These are phyloP conservation scores for Trametes cinnabarina DNA, from an alignment of 768 basidiomycete genomes.

Conservation along the genomic window DNA sequence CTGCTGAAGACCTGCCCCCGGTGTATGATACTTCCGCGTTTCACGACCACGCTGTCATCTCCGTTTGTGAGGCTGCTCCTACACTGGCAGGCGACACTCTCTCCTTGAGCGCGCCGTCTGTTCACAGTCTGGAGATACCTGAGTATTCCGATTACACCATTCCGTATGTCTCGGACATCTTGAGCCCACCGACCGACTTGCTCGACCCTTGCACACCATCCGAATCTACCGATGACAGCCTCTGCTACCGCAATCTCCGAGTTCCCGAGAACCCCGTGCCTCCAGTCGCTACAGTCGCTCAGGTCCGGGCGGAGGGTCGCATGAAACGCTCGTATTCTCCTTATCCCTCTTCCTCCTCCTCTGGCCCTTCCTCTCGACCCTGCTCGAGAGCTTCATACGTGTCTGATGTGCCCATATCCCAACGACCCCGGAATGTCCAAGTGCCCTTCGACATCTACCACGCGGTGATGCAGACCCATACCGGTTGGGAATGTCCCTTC, in stretches of 20 bases:
- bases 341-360: neutral
- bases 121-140: too few species aligned
- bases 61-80: too few species aligned
- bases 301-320: neutral
- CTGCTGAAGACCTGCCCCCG: neutral
- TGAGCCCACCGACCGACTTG: neutral
- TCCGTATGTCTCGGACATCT: too few species aligned
- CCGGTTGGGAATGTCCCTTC: constrained; percentile 1
- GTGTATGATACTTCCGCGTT: neutral
- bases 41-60: neutral
- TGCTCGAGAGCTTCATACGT: neutral
- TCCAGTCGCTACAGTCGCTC: neutral
- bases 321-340: neutral
- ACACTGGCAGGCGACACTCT: too few species aligned
- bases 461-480: neutral
- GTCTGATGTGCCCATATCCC: neutral
- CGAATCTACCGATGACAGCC: neutral
- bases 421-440: neutral
- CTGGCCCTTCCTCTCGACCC: neutral
- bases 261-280: neutral
- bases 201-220: neutral
- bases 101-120: too few species aligned
- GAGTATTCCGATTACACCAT: too few species aligned
- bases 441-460: neutral
- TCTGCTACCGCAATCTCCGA: neutral